Evolutionary conservation across 768 basidiomycete species (phyloP).

Genomic region (Lentinula guzmanii): DNA sequence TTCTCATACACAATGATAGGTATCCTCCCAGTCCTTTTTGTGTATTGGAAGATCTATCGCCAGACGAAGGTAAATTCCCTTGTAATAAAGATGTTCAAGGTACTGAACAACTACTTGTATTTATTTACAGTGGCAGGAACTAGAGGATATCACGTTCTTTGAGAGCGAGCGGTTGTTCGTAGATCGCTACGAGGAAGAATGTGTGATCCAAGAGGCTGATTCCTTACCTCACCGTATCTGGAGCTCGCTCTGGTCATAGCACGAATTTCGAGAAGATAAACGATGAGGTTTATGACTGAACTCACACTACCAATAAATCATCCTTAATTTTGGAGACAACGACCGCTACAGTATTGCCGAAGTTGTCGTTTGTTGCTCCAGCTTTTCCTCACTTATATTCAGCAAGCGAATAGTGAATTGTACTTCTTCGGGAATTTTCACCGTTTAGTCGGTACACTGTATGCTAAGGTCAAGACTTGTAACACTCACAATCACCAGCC

Average conservation of each 20-base stretch:
- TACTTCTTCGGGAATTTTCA: no score
- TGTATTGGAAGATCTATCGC: slow-evolving; percentile 39
- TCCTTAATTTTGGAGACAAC: no score
- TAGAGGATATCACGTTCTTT: slow-evolving; percentile 37
- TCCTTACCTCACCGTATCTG: slow-evolving; percentile 13
- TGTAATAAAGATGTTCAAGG: background rate
- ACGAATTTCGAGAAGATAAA: background rate
- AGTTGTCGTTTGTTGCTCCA: no score
- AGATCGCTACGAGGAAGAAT: slow-evolving; percentile 36
- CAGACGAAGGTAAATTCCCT: slow-evolving; percentile 28
- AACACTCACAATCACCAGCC: no score
- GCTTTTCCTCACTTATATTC: no score
- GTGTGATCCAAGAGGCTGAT: background rate
- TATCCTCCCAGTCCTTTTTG: slow-evolving; percentile 34
- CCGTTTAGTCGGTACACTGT: no score
- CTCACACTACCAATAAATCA: no score
- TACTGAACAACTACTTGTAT: background rate
- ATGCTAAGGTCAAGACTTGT: no score
- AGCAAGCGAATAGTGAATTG: no score
- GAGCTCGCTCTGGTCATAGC: slow-evolving; percentile 12
- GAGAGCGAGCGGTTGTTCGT: slow-evolving; percentile 34
- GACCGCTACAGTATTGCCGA: no score
- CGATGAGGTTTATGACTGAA: background rate
- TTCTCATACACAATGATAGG: slow-evolving; percentile 46
- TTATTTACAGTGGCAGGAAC: slow-evolving; percentile 29